A percentile compares a stretch with the other conserved stretches of the same genome.
Conservation (phyloP, 2,329 filamentous ascomycete genomes). For the Xylariaceae sp. region DNA sequence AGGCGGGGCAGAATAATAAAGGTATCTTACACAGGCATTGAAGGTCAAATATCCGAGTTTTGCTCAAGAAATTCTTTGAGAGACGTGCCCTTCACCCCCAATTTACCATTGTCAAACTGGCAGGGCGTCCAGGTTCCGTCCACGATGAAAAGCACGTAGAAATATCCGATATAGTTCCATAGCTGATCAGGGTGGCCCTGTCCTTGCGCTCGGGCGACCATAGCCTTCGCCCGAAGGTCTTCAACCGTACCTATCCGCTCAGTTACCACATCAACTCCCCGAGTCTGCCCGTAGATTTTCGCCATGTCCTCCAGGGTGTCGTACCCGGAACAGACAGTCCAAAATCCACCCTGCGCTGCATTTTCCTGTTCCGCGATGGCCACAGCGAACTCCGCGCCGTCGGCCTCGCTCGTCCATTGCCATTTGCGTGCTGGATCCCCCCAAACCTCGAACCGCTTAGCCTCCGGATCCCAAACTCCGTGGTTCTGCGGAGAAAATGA, state of each 20-base stretch:
- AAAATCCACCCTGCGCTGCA: slow-evolving; percentile 16
- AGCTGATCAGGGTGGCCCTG: slow-evolving; percentile 10
- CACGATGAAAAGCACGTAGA: slow-evolving; percentile 14
- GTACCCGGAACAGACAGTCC: slow-evolving; percentile 18
- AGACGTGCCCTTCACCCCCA: slow-evolving; percentile 14
- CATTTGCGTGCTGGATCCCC: slow-evolving; percentile 11
- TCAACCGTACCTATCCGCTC: slow-evolving; percentile 16
- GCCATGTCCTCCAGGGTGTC: slow-evolving; percentile 16
- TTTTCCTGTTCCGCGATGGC: slow-evolving; percentile 14
- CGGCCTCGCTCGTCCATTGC: slow-evolving; percentile 21
- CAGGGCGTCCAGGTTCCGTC: slow-evolving; percentile 16
- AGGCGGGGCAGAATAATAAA: no score
- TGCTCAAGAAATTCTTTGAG: slow-evolving; percentile 19
- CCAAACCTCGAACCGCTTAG: slow-evolving; percentile 16
- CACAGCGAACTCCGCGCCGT: slow-evolving; percentile 14
- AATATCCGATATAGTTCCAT: slow-evolving; percentile 22
- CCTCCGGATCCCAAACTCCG: slow-evolving; percentile 17
- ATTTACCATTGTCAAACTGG: slow-evolving; percentile 21
- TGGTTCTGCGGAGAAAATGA: slow-evolving; percentile 16
- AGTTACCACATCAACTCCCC: slow-evolving; percentile 10
- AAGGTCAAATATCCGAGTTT: slow-evolving; percentile 19
- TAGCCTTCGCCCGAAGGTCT: slow-evolving; percentile 14
- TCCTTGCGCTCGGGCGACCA: slow-evolving; percentile 6
- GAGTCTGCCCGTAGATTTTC: slow-evolving; percentile 14
- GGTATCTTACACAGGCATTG: no score